A percentile compares a stretch with the other conserved stretches of the same genome.
These are phyloP conservation scores for Telfairia occidentalis DNA, from an alignment of 331 rosid genomes.

Conservation along the genomic window DNA sequence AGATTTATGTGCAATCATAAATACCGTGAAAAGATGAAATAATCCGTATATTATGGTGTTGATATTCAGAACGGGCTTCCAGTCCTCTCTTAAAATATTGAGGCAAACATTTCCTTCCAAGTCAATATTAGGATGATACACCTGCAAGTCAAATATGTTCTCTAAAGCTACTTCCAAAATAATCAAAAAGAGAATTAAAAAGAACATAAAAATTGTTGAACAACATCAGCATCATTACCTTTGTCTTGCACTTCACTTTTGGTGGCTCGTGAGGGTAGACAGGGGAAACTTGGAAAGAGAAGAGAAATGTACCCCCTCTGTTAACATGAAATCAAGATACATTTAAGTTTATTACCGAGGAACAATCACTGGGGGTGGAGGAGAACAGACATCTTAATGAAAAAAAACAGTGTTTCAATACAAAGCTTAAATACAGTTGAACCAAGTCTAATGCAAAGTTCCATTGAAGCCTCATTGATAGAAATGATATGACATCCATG, in stretches of 20 bases:
- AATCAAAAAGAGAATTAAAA: not conserved
- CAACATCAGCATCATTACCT: constrained; percentile 21
- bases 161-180: not conserved
- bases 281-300: constrained; percentile 47
- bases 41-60: constrained; percentile 50
- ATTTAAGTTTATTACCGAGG: not conserved
- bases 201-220: not conserved
- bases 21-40: constrained; percentile 48
- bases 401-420: not conserved
- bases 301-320: constrained; percentile 42
- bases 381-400: not conserved
- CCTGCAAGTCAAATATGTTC: constrained; percentile 22
- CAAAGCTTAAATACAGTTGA: not conserved
- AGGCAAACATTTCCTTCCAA: constrained; percentile 58
- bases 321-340: not conserved
- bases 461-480: not conserved
- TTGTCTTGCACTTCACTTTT: constrained; percentile 55
- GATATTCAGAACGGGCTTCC: constrained; percentile 50
- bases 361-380: not conserved
- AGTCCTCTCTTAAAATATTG: constrained; percentile 50
- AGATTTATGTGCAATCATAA: not conserved
- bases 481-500: not conserved
- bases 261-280: constrained; percentile 53
- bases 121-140: constrained; percentile 49
- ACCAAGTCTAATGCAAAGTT: not conserved